Base-by-base conservation (phyloP, 2,329 filamentous ascomycete genomes). In the Nigrograna mackinnonii region DNA sequence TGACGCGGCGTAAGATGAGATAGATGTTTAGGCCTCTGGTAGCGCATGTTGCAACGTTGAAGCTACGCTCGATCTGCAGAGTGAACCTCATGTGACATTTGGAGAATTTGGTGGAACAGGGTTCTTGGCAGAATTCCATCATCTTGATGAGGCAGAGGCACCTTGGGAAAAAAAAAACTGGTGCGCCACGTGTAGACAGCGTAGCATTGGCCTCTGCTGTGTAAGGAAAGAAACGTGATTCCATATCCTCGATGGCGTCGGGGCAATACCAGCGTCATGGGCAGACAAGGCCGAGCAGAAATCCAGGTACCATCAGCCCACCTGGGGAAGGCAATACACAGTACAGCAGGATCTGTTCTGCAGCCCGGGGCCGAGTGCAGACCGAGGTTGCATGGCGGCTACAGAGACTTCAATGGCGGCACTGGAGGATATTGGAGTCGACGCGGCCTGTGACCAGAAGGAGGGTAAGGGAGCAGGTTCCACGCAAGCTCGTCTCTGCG, bases 141-240 rank as follows among this genome's bases (percentile, higher is more conserved):
- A 41, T 44, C 26, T 41, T 28, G 32, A 40, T 38, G 41, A 43
- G 35, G 31, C 35, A 40, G 35, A 35, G 22, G 31, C 36, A 39
- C 35, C 35, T 21, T 33, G 19, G 37, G 37, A 39, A 43, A 41
- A 37, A 37, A 39, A 41, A 37, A 41, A 34, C 37, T n/a, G n/a
- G 36, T 38, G 35, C 36, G 43, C 57, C 56, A 64, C 54, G 56
- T 58, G 58, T 52, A 44, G 33, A 30, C 37, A 57, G 40, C 42
- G 49, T 53, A 50, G 43, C 37, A 39, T 51, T 22, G 49, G 41
- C 14, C 52, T 48, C 43, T 36, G 37, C 51, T 22, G 49, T 41
- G 17, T 41, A 24, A 30, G 30, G 32, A 24, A 26, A 22, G 38
- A 44, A 46, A 49, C 49, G 41, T 55, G 47, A 49, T n/a, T n/a